Conservation (phyloP, 345 rosid genomes). For the Rhizophora mangle region DNA sequence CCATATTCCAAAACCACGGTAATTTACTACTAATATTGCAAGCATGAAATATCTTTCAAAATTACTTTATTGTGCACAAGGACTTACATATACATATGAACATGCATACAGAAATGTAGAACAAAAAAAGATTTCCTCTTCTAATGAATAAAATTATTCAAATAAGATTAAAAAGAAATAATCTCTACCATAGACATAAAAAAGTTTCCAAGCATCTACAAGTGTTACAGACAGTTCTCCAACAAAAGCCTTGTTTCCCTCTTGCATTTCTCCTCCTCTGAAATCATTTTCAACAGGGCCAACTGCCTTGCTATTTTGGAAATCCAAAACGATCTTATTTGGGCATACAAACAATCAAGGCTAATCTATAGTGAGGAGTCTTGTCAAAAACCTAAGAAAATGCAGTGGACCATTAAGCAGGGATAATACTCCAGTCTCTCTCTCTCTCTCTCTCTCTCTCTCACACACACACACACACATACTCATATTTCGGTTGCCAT, state of each 20-base stretch:
- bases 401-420: slow-evolving; percentile 8
- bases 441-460: no score
- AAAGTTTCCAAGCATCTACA: slow-evolving; percentile 87
- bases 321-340: slow-evolving; percentile 95
- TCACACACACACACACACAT: no score
- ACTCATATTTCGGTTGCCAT: no score
- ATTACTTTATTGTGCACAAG: neutral
- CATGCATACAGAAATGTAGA: no score
- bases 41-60: neutral
- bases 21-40: neutral
- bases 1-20: neutral
- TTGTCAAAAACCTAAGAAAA: slow-evolving; percentile 50
- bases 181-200: slow-evolving; percentile 68
- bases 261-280: slow-evolving; percentile 78
- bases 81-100: neutral
- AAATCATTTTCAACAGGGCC: slow-evolving; percentile 69
- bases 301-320: slow-evolving; percentile 87
- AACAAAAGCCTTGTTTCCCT: slow-evolving; percentile 80
- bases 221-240: slow-evolving; percentile 93
- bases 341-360: slow-evolving; percentile 93
- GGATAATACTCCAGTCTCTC: neutral
- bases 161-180: slow-evolving; percentile 2
- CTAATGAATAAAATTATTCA: no score
- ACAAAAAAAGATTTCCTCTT: neutral
- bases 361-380: slow-evolving; percentile 60